These are phyloP conservation scores for Candida sp. DNA, from an alignment of 1,139 yeast species.

Conservation along the genomic window DNA sequence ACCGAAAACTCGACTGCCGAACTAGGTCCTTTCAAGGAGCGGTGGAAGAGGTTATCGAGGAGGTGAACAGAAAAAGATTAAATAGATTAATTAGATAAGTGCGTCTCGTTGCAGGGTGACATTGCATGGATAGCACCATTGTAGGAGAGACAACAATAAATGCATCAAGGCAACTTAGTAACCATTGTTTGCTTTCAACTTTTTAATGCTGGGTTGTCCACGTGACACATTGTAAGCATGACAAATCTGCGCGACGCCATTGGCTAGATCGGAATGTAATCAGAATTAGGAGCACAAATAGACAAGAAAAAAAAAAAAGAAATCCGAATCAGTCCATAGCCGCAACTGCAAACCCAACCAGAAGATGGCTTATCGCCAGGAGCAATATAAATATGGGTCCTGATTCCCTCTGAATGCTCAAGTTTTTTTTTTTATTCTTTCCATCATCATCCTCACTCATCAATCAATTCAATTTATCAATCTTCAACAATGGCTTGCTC, in stretches of 20 bases:
- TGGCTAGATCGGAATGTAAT: slow-evolving; percentile 6
- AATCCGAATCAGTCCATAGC: background rate
- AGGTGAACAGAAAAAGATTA: background rate
- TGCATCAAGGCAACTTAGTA: background rate
- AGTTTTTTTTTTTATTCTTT: background rate
- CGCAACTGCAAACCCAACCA: background rate
- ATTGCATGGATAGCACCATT: too few relatives aligned
- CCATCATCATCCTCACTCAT: background rate
- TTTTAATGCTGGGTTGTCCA: background rate
- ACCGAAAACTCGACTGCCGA: slow-evolving; percentile 13
- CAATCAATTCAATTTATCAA: background rate
- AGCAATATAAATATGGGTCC: background rate
- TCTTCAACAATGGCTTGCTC: slow-evolving; percentile 41
- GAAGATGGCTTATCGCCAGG: background rate
- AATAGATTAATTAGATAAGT: background rate
- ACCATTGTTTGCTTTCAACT: background rate
- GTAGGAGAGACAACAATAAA: background rate
- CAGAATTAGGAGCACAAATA: background rate
- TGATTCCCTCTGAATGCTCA: background rate
- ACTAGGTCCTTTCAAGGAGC: slow-evolving; percentile 16
- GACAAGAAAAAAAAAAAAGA: background rate
- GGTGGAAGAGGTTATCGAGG: slow-evolving; percentile 12
- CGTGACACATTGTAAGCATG: slow-evolving; percentile 12
- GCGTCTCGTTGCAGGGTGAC: too few relatives aligned
- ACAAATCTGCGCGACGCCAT: slow-evolving; percentile 12